These are phyloP conservation scores for Nicotiana undulata DNA, from an alignment of 257 asterid species.

Conservation along the genomic window DNA sequence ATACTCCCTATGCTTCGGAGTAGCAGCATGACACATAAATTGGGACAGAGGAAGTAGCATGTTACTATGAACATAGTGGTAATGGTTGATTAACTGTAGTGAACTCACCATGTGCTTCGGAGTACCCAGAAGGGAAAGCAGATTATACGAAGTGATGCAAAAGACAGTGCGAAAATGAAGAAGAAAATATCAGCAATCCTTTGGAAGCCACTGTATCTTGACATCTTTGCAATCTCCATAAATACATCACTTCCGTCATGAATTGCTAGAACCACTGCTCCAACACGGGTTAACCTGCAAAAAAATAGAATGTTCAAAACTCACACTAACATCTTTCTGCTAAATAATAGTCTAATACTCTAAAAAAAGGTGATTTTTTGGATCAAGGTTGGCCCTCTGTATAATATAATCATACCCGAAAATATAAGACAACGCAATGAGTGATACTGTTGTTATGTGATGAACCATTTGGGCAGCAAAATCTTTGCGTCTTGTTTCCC, in stretches of 20 bases:
- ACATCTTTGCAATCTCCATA: conserved; percentile 31
- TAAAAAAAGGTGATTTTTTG: neutral
- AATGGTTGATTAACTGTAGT: neutral
- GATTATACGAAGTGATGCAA: conserved; percentile 19
- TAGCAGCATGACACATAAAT: too few relatives aligned
- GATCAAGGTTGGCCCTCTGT: too few relatives aligned
- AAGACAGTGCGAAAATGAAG: conserved; percentile 14
- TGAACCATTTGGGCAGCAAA: conserved; percentile 22
- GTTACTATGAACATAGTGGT: too few relatives aligned
- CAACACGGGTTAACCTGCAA: conserved; percentile 22
- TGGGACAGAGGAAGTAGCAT: too few relatives aligned
- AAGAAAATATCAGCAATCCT: conserved; percentile 20
- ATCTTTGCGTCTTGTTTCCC: conserved; percentile 29
- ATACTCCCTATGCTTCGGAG: too few relatives aligned
- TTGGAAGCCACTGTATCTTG: conserved; percentile 21
- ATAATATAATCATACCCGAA: conserved; percentile 17
- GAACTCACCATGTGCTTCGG: conserved; percentile 23
- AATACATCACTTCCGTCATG: conserved; percentile 36
- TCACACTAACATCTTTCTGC: neutral
- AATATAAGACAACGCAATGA: conserved; percentile 21
- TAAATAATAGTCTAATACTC: neutral
- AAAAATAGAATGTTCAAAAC: neutral
- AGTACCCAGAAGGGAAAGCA: conserved; percentile 27
- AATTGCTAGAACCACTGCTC: conserved; percentile 26
- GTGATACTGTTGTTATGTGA: conserved; percentile 20